Conservation (phyloP, 164 flowering plant genomes). For the Malania oleifera region DNA sequence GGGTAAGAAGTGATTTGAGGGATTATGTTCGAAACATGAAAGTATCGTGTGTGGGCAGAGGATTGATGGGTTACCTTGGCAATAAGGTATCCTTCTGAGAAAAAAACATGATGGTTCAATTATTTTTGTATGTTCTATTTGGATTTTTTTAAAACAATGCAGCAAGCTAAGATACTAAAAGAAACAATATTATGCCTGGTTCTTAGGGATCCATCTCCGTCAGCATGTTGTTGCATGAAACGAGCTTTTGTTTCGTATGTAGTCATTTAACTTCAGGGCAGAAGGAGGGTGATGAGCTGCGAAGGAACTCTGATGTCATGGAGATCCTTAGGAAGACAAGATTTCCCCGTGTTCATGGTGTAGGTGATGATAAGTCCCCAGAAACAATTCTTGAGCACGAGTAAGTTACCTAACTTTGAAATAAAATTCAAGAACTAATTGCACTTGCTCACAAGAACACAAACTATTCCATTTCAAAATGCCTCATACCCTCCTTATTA, state of each 20-base stretch:
- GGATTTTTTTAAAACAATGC: too few species aligned
- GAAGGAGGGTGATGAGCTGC: slow-evolving; percentile 42
- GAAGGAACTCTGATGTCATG: slow-evolving; percentile 43
- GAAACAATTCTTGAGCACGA: slow-evolving; percentile 42
- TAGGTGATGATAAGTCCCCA: slow-evolving; percentile 31
- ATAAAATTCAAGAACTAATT: too few species aligned
- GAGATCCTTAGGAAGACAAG: slow-evolving; percentile 42
- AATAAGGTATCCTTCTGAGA: slow-evolving; percentile 50
- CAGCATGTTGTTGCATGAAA: slow-evolving; percentile 34
- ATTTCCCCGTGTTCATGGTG: slow-evolving; percentile 32
- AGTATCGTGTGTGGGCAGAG: slow-evolving; percentile 76
- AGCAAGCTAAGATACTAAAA: too few species aligned
- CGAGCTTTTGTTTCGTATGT: slow-evolving; percentile 41
- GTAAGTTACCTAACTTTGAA: too few species aligned
- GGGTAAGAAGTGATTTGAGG: slow-evolving; percentile 62
- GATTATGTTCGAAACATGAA: slow-evolving; percentile 57
- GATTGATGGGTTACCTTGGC: slow-evolving; percentile 75
- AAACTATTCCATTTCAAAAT: too few species aligned
- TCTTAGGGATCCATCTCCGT: slow-evolving; percentile 33
- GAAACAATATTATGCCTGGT: not conserved
- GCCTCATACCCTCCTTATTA: too few species aligned
- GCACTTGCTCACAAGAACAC: too few species aligned
- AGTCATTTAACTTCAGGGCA: slow-evolving; percentile 39
- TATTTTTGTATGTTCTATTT: slow-evolving; percentile 3
- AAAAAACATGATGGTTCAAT: too few species aligned